These are phyloP conservation scores for Ogataea nakhonphanomensis DNA, from an alignment of 805 yeast species.

Conservation along the genomic window DNA sequence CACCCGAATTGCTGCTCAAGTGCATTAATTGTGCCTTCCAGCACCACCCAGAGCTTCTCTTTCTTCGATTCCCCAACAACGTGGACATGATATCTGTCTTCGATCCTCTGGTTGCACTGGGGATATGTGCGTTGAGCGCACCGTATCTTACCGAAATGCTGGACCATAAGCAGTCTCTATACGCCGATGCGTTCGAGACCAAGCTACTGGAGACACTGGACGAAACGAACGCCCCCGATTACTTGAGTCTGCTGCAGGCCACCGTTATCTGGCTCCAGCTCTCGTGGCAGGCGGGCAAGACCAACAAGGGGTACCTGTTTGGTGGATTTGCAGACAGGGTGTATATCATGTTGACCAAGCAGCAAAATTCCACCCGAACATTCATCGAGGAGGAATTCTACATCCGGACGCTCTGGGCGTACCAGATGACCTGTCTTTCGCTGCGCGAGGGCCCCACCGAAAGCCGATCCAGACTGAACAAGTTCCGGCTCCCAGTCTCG, in stretches of 20 bases:
- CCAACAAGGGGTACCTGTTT: slow-evolving; percentile 16
- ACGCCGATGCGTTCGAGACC: slow-evolving; percentile 6
- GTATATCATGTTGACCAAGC: slow-evolving; percentile 5
- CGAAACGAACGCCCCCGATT: slow-evolving; percentile 8
- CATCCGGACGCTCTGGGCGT: slow-evolving; percentile 17
- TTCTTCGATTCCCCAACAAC: slow-evolving; percentile 7
- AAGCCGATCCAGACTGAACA: slow-evolving; percentile 6
- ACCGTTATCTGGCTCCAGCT: slow-evolving; percentile 10
- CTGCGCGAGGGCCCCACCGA: slow-evolving; percentile 13
- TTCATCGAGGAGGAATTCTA: slow-evolving; percentile 12
- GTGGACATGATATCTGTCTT: slow-evolving; percentile 7
- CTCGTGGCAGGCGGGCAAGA: slow-evolving; percentile 17
- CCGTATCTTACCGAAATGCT: slow-evolving; percentile 6
- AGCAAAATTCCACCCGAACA: slow-evolving; percentile 2
- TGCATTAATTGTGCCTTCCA: slow-evolving; percentile 7
- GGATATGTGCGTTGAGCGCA: slow-evolving; percentile 12
- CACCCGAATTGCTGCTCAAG: background rate
- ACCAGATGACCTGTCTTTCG: slow-evolving; percentile 16
- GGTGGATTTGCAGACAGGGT: slow-evolving; percentile 19
- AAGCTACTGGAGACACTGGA: slow-evolving; percentile 7
- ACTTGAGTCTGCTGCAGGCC: slow-evolving; percentile 14
- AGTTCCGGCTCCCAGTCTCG: slow-evolving; percentile 12
- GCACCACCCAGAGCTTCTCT: slow-evolving; percentile 17
- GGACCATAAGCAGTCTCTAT: background rate
- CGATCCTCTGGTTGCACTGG: slow-evolving; percentile 14